Evolutionary conservation across 2,329 filamentous ascomycete genomes (phyloP), one percentile per base, ranked within the genome.

Genomic region (Talaromyces sp.): DNA sequence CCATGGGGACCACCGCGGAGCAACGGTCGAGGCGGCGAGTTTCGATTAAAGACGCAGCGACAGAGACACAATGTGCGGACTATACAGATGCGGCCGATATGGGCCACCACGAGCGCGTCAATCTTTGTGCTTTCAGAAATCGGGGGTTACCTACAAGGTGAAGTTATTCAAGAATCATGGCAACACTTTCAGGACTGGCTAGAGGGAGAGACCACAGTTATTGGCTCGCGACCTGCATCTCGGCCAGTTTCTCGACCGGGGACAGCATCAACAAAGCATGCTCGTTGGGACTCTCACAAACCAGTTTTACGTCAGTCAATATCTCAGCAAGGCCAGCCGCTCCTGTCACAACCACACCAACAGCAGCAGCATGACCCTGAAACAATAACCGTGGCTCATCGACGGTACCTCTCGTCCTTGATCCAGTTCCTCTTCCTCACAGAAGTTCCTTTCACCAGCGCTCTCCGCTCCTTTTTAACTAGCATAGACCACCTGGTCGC

Each of bases 81-180:
- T 4, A 80, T 82, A 35, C 82, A 84, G 0, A 89, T 96, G 82
- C 86, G 95, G 17, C 89, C 87, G 64, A 84, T 93, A 0, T 99
- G 95, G 95, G 93, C 92, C 0, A 96, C 91, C 0, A 89, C 89
- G 66, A 92, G 90, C 69, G 90, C 92, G 2, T 89, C 91, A 1
- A 85, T 96, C 4, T 97, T 96, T 76, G 89, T 98, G 66, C 81
- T 98, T 3, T 91, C 90, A 0, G 93, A 97, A 71, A 88, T 91
- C 14, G 89, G 93, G 66, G 86, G 86, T 3, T 98, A 96, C 68
- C 86, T 98, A 51, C 93, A 97, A 73, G 91, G 90, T 1, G 92
- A 96, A 70, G 88, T 98, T 7, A 88, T 97, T 14, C 85, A 87
- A 62, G 87, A 87, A 32, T 87, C 91, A 1, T 97, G 92, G 86